A percentile compares a stretch with the other conserved stretches of the same genome.
Conservation (phyloP, 257 asterid genomes). For the Solanum pimpinellifolium region DNA sequence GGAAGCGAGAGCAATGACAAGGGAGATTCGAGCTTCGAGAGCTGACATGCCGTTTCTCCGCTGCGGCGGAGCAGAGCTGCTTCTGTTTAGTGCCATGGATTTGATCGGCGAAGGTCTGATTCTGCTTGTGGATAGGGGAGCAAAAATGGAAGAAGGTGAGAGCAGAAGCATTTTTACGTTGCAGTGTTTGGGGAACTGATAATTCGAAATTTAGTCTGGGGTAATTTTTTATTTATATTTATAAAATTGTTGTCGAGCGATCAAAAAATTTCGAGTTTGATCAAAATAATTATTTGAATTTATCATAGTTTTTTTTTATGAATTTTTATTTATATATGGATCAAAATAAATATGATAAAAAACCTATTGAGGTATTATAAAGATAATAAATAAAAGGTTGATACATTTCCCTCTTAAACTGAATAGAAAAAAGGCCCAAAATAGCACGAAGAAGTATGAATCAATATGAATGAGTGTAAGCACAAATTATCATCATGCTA, state of each 20-base stretch:
- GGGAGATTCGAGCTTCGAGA: conserved; percentile 54
- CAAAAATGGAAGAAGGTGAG: background rate
- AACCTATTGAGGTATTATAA: background rate
- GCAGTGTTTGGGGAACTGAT: background rate
- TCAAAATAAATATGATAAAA: background rate
- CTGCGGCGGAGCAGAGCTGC: background rate
- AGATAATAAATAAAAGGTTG: background rate
- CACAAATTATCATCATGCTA: background rate
- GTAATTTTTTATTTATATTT: no score
- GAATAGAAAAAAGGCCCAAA: background rate
- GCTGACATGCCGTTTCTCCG: conserved; percentile 18
- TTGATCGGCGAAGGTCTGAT: background rate
- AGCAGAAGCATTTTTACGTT: background rate
- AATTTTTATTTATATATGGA: no score
- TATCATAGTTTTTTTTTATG: background rate
- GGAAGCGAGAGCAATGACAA: conserved; percentile 62
- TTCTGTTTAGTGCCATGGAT: conserved; percentile 21
- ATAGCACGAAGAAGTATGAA: background rate
- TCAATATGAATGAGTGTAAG: background rate
- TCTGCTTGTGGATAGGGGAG: background rate
- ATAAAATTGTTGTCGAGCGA: no score
- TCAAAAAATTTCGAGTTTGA: accelerated
- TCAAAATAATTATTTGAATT: background rate
- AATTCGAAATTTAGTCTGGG: background rate
- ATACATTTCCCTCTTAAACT: background rate